These are phyloP conservation scores for Leishmania tarentolae DNA, from an alignment of 208 protist species.

Conservation along the genomic window DNA sequence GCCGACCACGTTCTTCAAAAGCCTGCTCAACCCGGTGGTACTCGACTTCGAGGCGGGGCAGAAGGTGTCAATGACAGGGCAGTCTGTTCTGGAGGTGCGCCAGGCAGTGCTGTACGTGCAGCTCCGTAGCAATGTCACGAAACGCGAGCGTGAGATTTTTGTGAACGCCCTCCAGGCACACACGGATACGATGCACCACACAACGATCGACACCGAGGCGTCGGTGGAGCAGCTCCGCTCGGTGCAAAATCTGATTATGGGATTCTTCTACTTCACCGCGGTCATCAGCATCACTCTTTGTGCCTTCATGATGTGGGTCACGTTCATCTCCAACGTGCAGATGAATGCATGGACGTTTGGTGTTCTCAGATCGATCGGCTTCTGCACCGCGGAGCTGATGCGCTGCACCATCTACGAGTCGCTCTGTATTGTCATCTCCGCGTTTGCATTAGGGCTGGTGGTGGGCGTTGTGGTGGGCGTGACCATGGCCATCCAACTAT, in stretches of 20 bases:
- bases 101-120: conserved; percentile 73
- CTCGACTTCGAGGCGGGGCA: conserved; percentile 35
- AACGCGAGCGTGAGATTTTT: conserved; percentile 52
- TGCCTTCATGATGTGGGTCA: conserved; percentile 96
- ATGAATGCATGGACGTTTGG: conserved; percentile 95
- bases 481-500: conserved; percentile 87
- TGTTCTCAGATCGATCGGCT: conserved; percentile 93
- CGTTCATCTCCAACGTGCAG: conserved; percentile 95
- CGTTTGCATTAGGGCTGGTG: conserved; percentile 78
- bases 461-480: conserved; percentile 81
- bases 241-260: conserved; percentile 76
- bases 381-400: conserved; percentile 81
- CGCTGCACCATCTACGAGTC: conserved; percentile 94
- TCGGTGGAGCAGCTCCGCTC: conserved; percentile 46
- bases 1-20: conserved; percentile 49
- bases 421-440: conserved; percentile 90
- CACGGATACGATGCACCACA: conserved; percentile 56
- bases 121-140: conserved; percentile 39
- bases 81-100: conserved; percentile 39
- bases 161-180: conserved; percentile 86
- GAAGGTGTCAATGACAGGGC: conserved; percentile 6
- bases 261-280: conserved; percentile 95
- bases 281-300: conserved; percentile 89
- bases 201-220: conserved; percentile 43
- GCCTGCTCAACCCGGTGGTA: conserved; percentile 46